These are phyloP conservation scores for Paraphysoderma sedebokerense DNA, from an alignment of 371 early-diverging fungal genomes.

Conservation along the genomic window DNA sequence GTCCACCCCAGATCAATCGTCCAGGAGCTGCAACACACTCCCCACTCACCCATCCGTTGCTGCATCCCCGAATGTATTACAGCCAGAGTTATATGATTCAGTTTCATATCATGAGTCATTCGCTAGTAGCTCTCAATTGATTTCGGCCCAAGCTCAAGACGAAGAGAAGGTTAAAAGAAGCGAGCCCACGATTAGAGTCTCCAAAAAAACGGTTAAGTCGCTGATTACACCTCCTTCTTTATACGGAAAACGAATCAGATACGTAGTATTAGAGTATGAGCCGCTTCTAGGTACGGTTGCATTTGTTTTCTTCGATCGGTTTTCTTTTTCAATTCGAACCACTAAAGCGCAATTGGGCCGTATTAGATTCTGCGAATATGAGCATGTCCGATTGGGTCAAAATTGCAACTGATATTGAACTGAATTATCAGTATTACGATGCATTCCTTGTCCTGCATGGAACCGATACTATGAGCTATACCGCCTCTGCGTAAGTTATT, in stretches of 20 bases:
- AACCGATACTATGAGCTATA: constrained; percentile 91
- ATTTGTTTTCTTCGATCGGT: neutral
- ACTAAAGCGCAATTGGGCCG: neutral
- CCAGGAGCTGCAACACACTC: constrained; percentile 8
- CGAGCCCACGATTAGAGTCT: constrained; percentile 11
- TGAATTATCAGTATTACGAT: constrained; percentile 73
- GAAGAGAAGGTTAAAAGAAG: constrained; percentile 7
- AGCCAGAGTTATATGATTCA: constrained; percentile 9
- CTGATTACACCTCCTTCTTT: constrained; percentile 81
- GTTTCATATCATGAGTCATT: too few species aligned
- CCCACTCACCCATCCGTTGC: too few species aligned
- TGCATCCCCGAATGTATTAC: constrained; percentile 8
- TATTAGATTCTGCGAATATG: constrained; percentile 81
- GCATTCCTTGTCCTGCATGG: constrained; percentile 15
- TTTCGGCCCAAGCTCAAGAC: too few species aligned
- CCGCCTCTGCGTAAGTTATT: constrained; percentile 24
- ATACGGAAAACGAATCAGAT: constrained; percentile 75
- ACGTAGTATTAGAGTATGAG: constrained; percentile 82
- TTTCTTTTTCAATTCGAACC: neutral
- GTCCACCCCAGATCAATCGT: constrained; percentile 3
- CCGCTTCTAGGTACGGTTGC: constrained; percentile 45
- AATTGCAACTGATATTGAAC: constrained; percentile 87
- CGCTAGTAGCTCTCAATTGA: too few species aligned
- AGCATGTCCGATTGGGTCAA: constrained; percentile 88
- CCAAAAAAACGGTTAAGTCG: constrained; percentile 22